Evolutionary conservation across 2,329 filamentous ascomycete species (phyloP).

Genomic region (Ophiosphaerella narmari): DNA sequence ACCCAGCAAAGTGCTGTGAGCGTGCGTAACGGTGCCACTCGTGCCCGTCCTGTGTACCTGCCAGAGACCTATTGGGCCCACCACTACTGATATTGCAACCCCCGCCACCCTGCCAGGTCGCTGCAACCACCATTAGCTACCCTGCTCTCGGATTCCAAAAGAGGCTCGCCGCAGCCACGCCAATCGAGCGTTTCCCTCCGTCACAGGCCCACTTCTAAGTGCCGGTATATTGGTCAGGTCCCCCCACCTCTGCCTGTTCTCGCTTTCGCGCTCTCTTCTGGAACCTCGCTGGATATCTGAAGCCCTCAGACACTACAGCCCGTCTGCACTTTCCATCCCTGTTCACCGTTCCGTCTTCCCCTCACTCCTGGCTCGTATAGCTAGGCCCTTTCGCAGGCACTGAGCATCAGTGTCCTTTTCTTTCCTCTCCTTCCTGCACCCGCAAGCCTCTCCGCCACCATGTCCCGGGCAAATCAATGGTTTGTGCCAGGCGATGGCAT

Average conservation of each 20-base stretch:
- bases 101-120: conserved; percentile 4
- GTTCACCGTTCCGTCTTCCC: conserved; percentile 28
- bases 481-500: conserved; percentile 57
- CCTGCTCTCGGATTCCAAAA: conserved; percentile 31
- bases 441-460: conserved; percentile 27
- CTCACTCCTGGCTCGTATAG: conserved; percentile 37
- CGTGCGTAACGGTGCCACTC: conserved; percentile 21
- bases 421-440: conserved; percentile 29
- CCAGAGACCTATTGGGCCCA: conserved; percentile 25
- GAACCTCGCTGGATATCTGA: conserved; percentile 29
- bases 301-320: conserved; percentile 29
- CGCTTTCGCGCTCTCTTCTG: conserved; percentile 31
- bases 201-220: conserved; percentile 34
- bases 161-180: conserved; percentile 38
- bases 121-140: conserved; percentile 20
- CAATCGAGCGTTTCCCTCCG: conserved; percentile 33
- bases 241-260: conserved; percentile 37
- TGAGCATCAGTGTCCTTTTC: conserved; percentile 45
- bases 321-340: conserved; percentile 29
- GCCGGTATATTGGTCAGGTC: conserved; percentile 45
- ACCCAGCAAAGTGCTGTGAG: conserved; percentile 13
- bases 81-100: conserved; percentile 16
- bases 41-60: conserved; percentile 24
- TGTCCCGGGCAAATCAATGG: conserved; percentile 52
- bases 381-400: conserved; percentile 39